A percentile compares a stretch with the other conserved stretches of the same genome.
Conservation (phyloP, 139 green algal genomes). For the Asterochloris sp. region DNA sequence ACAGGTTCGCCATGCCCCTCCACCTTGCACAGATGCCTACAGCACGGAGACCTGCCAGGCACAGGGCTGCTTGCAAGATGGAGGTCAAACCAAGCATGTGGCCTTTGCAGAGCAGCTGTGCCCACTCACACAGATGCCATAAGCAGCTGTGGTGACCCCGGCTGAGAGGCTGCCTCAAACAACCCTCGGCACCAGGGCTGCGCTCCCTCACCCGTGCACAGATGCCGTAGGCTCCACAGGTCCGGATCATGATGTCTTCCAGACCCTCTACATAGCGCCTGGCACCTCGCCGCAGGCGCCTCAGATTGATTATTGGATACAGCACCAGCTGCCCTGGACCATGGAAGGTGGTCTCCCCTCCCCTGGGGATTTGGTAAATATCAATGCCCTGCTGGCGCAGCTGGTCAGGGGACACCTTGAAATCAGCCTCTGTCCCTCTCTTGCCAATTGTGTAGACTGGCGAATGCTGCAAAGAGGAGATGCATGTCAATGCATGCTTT, state of each 20-base stretch:
- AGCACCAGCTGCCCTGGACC: conserved; percentile 88
- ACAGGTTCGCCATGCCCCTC: too few relatives aligned
- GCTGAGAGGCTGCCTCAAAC: too few relatives aligned
- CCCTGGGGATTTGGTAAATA: conserved; percentile 41
- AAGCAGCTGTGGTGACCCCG: too few relatives aligned
- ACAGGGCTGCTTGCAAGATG: too few relatives aligned
- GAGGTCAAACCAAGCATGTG: too few relatives aligned
- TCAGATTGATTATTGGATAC: conserved; percentile 87
- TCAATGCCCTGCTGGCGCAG: conserved; percentile 26
- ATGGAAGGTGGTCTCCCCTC: conserved; percentile 89
- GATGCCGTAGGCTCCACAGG: conserved; percentile 47
- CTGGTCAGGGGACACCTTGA: conserved; percentile 33
- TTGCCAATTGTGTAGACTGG: conserved; percentile 87
- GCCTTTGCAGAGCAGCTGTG: too few relatives aligned
- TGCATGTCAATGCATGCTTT: neutral
- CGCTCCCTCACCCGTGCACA: conserved; percentile 27
- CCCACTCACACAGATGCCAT: too few relatives aligned
- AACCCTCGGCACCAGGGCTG: neutral
- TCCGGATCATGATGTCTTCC: conserved; percentile 78
- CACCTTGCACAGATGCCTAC: too few relatives aligned
- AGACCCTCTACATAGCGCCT: conserved; percentile 86
- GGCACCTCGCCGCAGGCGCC: conserved; percentile 58
- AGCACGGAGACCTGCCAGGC: too few relatives aligned
- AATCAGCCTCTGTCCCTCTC: conserved; percentile 55
- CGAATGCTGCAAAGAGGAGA: conserved; percentile 54